Evolutionary conservation across 2,329 filamentous ascomycete species (phyloP).

Genomic region (Daldinia eschscholtzii): DNA sequence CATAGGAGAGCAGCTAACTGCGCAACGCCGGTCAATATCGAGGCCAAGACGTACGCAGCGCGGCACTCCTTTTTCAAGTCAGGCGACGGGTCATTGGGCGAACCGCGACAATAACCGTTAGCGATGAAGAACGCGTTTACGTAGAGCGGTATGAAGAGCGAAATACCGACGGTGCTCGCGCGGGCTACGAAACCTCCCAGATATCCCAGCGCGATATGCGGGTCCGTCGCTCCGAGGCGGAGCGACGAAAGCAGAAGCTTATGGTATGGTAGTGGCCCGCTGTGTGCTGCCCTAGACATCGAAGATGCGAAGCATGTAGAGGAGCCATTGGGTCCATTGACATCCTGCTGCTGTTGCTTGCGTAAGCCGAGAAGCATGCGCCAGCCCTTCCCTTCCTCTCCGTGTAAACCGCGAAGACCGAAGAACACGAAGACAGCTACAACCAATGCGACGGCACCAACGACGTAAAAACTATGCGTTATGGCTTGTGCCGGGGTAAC

Average conservation of each 20-base stretch:
- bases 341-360: slow-evolving; percentile 40
- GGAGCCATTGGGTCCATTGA: neutral
- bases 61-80: slow-evolving; percentile 89
- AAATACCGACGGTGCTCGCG: slow-evolving; percentile 94
- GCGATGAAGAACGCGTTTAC: slow-evolving; percentile 91
- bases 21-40: slow-evolving; percentile 88
- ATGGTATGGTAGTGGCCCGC: slow-evolving; percentile 64
- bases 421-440: slow-evolving; percentile 83
- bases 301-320: slow-evolving; percentile 2
- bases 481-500: slow-evolving; percentile 80
- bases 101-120: slow-evolving; percentile 81
- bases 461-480: slow-evolving; percentile 87
- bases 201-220: slow-evolving; percentile 87
- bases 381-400: slow-evolving; percentile 84
- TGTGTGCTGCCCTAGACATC: slow-evolving; percentile 17
- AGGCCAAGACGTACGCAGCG: slow-evolving; percentile 87
- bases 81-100: slow-evolving; percentile 71
- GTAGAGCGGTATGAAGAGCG: slow-evolving; percentile 92
- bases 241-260: slow-evolving; percentile 73
- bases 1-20: slow-evolving; percentile 71
- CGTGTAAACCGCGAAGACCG: slow-evolving; percentile 76
- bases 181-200: slow-evolving; percentile 94
- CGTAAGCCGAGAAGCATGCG: slow-evolving; percentile 64
- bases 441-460: slow-evolving; percentile 76
- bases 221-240: slow-evolving; percentile 77